phyloP scores from a whole-genome alignment of 257 asterid species.

The Solanum tarijense region DNA sequence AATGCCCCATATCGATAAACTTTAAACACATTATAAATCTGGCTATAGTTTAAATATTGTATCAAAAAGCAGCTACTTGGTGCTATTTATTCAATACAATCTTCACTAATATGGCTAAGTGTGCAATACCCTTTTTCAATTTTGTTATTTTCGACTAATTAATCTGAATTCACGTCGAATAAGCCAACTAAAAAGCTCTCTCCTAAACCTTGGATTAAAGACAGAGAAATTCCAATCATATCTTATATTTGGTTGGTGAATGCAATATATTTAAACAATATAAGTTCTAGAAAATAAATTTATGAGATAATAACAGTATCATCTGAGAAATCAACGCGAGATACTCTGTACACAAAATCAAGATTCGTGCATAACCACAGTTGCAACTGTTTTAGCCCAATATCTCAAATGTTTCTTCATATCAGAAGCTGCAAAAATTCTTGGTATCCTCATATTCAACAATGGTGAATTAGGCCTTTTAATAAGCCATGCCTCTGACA shows the following conservation, averaged over 20 bases:
- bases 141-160: too few species aligned
- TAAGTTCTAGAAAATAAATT: background rate
- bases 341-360: background rate
- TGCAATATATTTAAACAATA: too few species aligned
- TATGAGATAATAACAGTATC: background rate
- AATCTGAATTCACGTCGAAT: accelerated
- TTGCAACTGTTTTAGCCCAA: constrained; percentile 64
- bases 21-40: background rate
- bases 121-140: too few species aligned
- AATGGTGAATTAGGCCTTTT: constrained; percentile 38
- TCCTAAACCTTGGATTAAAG: background rate
- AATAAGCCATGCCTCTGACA: constrained; percentile 54
- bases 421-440: constrained; percentile 24
- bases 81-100: background rate
- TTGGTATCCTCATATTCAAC: constrained; percentile 29
- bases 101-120: background rate
- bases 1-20: background rate
- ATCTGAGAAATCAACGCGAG: background rate
- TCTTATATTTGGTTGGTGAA: too few species aligned
- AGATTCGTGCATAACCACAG: constrained; percentile 31
- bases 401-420: constrained; percentile 56
- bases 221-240: background rate
- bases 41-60: background rate
- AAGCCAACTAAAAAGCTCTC: accelerated
- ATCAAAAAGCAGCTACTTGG: background rate